Conservation (phyloP, 768 basidiomycete genomes). For the Lactarius vividus region DNA sequence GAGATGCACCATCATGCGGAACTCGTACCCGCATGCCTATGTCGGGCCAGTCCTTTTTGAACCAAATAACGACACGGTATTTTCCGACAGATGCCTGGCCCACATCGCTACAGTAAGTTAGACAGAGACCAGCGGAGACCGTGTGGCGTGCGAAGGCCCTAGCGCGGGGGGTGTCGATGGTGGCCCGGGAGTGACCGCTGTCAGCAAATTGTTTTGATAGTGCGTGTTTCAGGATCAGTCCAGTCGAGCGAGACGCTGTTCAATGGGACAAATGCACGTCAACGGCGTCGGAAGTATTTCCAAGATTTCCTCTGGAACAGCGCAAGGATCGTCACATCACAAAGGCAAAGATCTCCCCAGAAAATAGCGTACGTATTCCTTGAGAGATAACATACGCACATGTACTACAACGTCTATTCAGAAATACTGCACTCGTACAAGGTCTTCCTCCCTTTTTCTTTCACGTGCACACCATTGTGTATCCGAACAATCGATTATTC, state of each 20-base stretch:
- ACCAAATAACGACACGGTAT: background rate
- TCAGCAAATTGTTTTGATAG: too few species aligned
- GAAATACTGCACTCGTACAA: background rate
- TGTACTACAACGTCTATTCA: slow-evolving; percentile 1
- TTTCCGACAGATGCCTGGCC: background rate
- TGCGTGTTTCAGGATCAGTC: background rate
- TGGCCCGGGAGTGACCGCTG: background rate
- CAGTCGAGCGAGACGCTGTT: background rate
- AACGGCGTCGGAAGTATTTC: background rate
- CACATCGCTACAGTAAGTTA: too few species aligned
- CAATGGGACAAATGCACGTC: background rate
- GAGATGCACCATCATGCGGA: too few species aligned
- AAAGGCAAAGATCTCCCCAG: background rate
- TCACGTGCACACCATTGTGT: background rate
- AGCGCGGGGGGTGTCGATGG: too few species aligned
- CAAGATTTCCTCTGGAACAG: too few species aligned
- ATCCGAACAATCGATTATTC: slow-evolving; percentile 43
- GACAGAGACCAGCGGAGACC: too few species aligned
- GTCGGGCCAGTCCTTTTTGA: background rate
- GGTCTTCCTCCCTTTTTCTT: background rate
- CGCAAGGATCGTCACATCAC: background rate
- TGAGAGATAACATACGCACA: background rate
- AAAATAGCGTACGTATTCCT: background rate
- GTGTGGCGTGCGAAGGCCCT: too few species aligned
- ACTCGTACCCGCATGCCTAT: background rate